phyloP scores from a whole-genome alignment of 768 basidiomycete genomes.

The Leccinum obscurum region DNA sequence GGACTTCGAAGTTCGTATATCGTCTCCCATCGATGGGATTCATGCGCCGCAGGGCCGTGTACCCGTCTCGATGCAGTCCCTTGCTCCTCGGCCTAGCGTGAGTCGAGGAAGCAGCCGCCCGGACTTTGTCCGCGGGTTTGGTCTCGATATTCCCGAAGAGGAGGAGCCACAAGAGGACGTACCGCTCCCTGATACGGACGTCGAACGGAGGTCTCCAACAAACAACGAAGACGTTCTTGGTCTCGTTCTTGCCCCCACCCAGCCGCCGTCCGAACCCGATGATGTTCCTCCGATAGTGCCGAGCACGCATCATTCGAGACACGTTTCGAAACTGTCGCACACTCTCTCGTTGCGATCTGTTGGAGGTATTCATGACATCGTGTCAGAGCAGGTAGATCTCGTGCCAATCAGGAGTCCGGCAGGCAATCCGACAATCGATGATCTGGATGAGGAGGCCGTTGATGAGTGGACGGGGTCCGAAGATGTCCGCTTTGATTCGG shows the following conservation, averaged over 20 bases:
- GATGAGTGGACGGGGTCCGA: constrained; percentile 87
- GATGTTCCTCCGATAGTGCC: constrained; percentile 47
- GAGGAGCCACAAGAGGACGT: constrained; percentile 60
- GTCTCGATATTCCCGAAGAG: constrained; percentile 76
- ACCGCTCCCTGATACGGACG: constrained; percentile 28
- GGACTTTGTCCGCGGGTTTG: constrained; percentile 80
- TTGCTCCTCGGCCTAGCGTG: constrained; percentile 42
- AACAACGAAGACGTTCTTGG: constrained; percentile 35
- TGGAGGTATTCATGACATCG: constrained; percentile 47
- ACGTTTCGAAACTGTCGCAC: constrained; percentile 66
- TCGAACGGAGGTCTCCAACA: constrained; percentile 40
- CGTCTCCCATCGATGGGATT: constrained; percentile 34
- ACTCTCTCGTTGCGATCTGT: constrained; percentile 66
- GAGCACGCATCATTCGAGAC: constrained; percentile 63
- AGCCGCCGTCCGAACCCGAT: constrained; percentile 37
- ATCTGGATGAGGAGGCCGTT: constrained; percentile 41
- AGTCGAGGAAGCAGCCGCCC: constrained; percentile 54
- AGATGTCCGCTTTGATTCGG: constrained; percentile 58
- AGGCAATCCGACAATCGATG: constrained; percentile 36
- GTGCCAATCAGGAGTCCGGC: constrained; percentile 34
- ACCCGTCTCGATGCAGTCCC: constrained; percentile 44
- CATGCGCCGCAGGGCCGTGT: constrained; percentile 59
- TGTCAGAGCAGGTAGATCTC: constrained; percentile 27
- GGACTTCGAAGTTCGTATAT: constrained; percentile 24
- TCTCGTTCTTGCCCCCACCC: constrained; percentile 22